Conservation (phyloP, 2,329 filamentous ascomycete species). For the Claviceps monticola region DNA sequence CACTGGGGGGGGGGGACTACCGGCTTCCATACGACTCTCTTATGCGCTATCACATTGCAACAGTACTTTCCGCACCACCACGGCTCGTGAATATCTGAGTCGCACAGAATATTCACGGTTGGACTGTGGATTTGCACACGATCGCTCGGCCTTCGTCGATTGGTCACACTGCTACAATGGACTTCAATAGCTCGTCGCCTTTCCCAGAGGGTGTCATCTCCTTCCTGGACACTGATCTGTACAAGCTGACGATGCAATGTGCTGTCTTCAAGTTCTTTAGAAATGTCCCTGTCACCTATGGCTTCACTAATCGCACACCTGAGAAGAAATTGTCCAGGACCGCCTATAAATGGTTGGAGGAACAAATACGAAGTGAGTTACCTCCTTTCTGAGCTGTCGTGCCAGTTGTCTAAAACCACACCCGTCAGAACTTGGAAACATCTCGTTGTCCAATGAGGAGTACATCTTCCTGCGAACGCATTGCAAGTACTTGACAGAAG, state of each 20-base stretch:
- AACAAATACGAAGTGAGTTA: constrained; percentile 64
- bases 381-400: background rate
- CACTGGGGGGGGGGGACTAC: background rate
- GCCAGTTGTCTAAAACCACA: background rate
- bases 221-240: constrained; percentile 71
- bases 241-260: constrained; percentile 99
- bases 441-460: constrained; percentile 68
- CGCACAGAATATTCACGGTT: background rate
- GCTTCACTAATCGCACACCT: constrained; percentile 89
- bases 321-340: constrained; percentile 78
- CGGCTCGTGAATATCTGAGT: background rate
- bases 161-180: constrained; percentile 28
- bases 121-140: background rate
- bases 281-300: constrained; percentile 69
- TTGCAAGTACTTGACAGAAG: constrained; percentile 65
- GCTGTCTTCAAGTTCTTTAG: constrained; percentile 88
- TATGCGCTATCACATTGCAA: background rate
- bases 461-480: constrained; percentile 61
- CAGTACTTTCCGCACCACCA: background rate
- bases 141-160: background rate
- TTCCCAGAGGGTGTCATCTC: constrained; percentile 68
- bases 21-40: background rate
- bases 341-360: constrained; percentile 73
- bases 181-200: constrained; percentile 51
- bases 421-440: constrained; percentile 59